Evolutionary conservation across 2,329 filamentous ascomycete species (phyloP).

Genomic region (Leptographium lundbergii): DNA sequence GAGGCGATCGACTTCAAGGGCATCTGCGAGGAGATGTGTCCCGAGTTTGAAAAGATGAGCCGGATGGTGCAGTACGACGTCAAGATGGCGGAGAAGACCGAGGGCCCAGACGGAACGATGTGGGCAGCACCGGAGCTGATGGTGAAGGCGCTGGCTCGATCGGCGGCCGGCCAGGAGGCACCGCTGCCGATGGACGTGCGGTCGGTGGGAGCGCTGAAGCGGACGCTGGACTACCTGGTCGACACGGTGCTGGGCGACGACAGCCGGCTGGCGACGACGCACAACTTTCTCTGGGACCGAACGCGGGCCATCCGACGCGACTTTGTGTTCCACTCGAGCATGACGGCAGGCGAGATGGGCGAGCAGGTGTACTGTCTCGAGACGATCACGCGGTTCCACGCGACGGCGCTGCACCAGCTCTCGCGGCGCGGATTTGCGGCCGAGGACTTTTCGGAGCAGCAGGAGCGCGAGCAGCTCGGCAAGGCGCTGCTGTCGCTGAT

Average conservation of each 20-base stretch:
- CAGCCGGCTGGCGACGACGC: constrained; percentile 36
- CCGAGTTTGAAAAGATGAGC: constrained; percentile 51
- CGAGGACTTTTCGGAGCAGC: constrained; percentile 52
- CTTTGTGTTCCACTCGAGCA: constrained; percentile 53
- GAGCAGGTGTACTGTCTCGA: constrained; percentile 52
- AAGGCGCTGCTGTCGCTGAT: constrained; percentile 53
- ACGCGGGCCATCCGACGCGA: constrained; percentile 56
- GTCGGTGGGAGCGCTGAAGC: constrained; percentile 43
- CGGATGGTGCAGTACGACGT: constrained; percentile 50
- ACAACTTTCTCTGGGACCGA: constrained; percentile 57
- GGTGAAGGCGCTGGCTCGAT: constrained; percentile 56
- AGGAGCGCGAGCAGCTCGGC: constrained; percentile 54
- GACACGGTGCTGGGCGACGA: constrained; percentile 44
- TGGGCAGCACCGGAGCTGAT: constrained; percentile 40
- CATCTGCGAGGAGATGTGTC: constrained; percentile 58
- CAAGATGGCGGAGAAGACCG: constrained; percentile 40
- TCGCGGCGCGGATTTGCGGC: constrained; percentile 41
- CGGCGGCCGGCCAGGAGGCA: constrained; percentile 54
- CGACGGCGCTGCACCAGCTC: constrained; percentile 50
- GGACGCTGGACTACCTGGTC: constrained; percentile 51
- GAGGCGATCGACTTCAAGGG: constrained; percentile 56
- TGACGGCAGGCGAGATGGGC: constrained; percentile 42
- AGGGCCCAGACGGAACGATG: constrained; percentile 23
- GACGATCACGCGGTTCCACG: constrained; percentile 54
- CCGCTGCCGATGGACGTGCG: constrained; percentile 57